Base-by-base conservation (phyloP, 1,284 basidiomycete species). In the Coniferiporia weirii region DNA sequence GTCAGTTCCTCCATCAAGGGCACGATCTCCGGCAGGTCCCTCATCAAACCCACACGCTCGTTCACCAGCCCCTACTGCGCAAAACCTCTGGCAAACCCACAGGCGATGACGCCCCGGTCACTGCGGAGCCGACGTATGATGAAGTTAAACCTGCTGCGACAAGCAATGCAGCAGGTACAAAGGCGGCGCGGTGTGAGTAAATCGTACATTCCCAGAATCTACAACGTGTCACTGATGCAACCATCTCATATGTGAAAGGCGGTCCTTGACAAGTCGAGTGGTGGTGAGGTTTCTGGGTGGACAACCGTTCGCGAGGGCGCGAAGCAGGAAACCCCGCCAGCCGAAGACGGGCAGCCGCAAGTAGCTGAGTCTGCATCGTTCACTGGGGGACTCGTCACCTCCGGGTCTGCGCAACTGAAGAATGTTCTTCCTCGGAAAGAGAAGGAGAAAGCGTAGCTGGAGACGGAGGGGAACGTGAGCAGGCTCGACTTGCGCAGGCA, bases 381-480 rank as follows among this genome's bases (percentile, higher is more conserved):
- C 65, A 73, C 71, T 54, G 93, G 91, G 17, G 94, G 94, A 4
- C 75, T 97, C 19, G 79, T 94, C 50, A 86, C 88, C 7, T 1
- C n/a, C n/a, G n/a, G n/a, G n/a, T n/a, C 72, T 0, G 81, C 79
- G 61, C 81, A 83, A 67, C 72, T 83, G 65, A 85, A 77, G 74
- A 83, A 78, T 75, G 76, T 78, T 53, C 73, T 84, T 54, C 76
- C 80, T 15, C 35, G 27, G 9, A 34, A 59, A 10, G 49, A 65
- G 52, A 13, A 68, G n/a, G 65, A 67, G 4, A 71, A 75, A 58
- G 72, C 71, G 62, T 69, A 73, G 52, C 68, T 67, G 47, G 67
- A 71, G n/a, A 78, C 80, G 3, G 73, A 76, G 13, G 70, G 32
- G 73, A 72, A 54, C 79, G 76, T 19, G 84, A 84, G 63, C 80